Evolutionary conservation across 1,139 yeast species (phyloP).

Genomic region (Pichia sp.): DNA sequence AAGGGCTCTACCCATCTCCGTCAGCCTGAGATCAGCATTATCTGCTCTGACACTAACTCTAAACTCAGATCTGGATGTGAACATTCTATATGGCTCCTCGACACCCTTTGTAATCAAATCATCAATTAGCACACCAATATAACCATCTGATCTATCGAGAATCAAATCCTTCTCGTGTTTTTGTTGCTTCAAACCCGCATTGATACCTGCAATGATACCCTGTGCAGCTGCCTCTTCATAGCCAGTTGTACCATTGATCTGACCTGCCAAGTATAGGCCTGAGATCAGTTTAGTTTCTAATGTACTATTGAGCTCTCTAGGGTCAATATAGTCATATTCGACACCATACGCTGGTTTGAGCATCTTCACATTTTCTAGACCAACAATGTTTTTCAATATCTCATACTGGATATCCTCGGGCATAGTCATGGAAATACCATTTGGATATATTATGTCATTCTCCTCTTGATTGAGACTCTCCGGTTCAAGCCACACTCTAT

Average conservation of each 20-base stretch:
- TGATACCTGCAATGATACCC: conserved; percentile 92
- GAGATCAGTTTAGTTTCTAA: conserved; percentile 74
- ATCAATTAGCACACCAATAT: conserved; percentile 86
- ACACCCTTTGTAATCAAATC: conserved; percentile 95
- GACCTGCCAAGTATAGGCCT: conserved; percentile 90
- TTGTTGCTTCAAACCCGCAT: conserved; percentile 59
- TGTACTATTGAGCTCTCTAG: conserved; percentile 72
- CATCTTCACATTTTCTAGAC: conserved; percentile 82
- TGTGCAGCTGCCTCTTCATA: conserved; percentile 99
- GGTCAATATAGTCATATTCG: conserved; percentile 94
- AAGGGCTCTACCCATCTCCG: conserved; percentile 53
- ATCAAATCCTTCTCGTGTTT: conserved; percentile 39
- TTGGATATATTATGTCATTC: conserved; percentile 82
- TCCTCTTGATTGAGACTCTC: conserved; percentile 62
- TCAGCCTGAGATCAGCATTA: conserved; percentile 83
- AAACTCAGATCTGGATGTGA: conserved; percentile 92
- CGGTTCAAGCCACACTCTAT: conserved; percentile 92
- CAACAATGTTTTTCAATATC: conserved; percentile 73
- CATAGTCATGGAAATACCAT: conserved; percentile 95
- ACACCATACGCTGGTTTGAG: conserved; percentile 97
- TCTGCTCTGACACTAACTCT: conserved; percentile 86
- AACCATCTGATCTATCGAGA: conserved; percentile 74
- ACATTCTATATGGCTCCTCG: conserved; percentile 97
- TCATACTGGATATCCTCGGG: conserved; percentile 84
- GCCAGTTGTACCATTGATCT: conserved; percentile 97